Conservation (phyloP, 2,329 filamentous ascomycete species). For the Monilinia fructigena region DNA sequence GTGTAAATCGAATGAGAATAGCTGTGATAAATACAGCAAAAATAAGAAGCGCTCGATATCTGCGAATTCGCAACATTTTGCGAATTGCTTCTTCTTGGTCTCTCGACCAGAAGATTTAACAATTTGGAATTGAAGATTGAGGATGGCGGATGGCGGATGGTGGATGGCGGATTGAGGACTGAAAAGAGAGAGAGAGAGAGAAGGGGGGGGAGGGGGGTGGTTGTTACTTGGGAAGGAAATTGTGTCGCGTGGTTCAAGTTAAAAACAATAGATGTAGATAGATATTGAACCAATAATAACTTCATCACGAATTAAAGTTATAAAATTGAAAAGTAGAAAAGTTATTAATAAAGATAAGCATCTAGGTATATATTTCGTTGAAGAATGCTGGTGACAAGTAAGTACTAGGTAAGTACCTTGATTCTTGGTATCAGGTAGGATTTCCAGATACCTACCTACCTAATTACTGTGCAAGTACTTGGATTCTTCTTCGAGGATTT, state of each 20-base stretch:
- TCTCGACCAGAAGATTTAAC: conserved; percentile 15
- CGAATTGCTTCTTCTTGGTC: conserved; percentile 19
- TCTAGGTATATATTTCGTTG: neutral
- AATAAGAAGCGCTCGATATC: conserved; percentile 56
- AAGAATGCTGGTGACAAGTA: neutral
- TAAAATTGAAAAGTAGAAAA: neutral
- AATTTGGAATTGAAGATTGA: neutral
- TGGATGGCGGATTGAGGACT: no score
- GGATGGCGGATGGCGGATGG: neutral
- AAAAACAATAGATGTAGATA: conserved; percentile 4
- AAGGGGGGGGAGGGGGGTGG: neutral
- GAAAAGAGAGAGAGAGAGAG: neutral
- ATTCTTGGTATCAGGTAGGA: neutral
- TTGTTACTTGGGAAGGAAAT: conserved; percentile 2
- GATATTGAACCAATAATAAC: conserved; percentile 10
- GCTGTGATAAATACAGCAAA: conserved; percentile 30
- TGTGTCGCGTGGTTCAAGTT: conserved; percentile 16
- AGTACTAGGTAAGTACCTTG: no score
- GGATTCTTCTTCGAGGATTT: no score
- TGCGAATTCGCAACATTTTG: conserved; percentile 57
- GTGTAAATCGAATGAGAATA: conserved; percentile 30
- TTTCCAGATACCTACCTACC: neutral
- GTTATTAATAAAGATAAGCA: neutral
- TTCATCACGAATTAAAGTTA: conserved; percentile 13
- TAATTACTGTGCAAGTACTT: no score